phyloP scores from a whole-genome alignment of 768 basidiomycete species.

The Gymnopilus junonius region DNA sequence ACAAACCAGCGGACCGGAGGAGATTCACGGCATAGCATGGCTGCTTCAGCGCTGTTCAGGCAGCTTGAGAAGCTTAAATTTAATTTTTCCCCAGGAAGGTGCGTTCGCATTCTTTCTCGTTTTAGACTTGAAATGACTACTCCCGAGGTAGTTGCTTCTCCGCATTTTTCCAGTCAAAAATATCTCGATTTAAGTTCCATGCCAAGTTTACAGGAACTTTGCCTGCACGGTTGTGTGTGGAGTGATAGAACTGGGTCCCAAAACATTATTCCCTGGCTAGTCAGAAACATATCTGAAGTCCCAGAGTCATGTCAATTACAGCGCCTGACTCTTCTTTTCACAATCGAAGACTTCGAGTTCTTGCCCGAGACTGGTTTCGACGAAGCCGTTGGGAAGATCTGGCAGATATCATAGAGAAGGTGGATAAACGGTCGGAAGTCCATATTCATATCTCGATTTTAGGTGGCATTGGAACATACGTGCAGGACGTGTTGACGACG shows the following conservation, averaged over 20 bases:
- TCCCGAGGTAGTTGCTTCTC: neutral
- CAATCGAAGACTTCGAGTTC: neutral
- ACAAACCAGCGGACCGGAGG: neutral
- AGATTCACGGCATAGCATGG: neutral
- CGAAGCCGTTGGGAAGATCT: neutral
- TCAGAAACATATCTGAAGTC: neutral
- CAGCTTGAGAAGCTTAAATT: neutral
- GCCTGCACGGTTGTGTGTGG: neutral
- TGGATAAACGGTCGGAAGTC: neutral
- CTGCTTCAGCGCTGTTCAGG: neutral
- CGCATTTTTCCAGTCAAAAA: neutral
- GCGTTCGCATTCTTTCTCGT: neutral
- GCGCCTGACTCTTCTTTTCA: neutral
- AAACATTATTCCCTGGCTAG: neutral
- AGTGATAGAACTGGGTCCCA: neutral
- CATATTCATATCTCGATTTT: neutral
- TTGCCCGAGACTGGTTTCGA: neutral
- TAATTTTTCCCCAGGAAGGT: constrained; percentile 2
- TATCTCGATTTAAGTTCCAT: neutral
- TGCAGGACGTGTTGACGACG: neutral
- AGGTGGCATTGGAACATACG: neutral
- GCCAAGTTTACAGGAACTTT: neutral
- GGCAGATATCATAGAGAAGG: neutral
- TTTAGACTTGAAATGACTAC: neutral
- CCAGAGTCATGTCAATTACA: neutral